Conservation (phyloP, 2,329 filamentous ascomycete species). For the Colletotrichum magnum region DNA sequence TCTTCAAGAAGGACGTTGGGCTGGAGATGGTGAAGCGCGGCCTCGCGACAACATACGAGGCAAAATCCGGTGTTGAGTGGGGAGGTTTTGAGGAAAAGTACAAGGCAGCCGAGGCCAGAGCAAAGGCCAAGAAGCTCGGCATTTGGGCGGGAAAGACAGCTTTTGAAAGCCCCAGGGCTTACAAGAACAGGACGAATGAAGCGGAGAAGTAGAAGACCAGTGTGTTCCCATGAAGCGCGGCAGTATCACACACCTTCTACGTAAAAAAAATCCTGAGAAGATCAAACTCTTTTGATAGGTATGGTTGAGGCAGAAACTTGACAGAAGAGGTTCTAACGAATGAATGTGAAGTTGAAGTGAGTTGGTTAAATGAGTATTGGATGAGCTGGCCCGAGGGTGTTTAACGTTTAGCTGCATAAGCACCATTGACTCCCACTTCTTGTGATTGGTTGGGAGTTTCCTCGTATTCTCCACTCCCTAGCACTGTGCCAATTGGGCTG, state of each 20-base stretch:
- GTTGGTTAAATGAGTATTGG: conserved; percentile 8
- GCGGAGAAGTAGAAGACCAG: conserved; percentile 38
- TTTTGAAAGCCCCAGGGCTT: conserved; percentile 89
- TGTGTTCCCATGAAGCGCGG: conserved; percentile 23
- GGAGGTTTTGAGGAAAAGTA: conserved; percentile 78
- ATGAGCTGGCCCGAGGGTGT: not conserved
- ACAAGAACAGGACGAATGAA: conserved; percentile 74
- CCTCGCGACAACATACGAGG: conserved; percentile 93
- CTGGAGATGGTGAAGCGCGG: conserved; percentile 90
- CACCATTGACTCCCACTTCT: too few relatives aligned
- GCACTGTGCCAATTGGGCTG: conserved; percentile 18
- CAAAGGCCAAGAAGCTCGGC: conserved; percentile 75
- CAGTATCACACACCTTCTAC: not conserved
- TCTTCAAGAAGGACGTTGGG: conserved; percentile 85
- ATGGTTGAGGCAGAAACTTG: not conserved
- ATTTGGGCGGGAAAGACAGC: conserved; percentile 80
- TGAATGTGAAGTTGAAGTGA: not conserved
- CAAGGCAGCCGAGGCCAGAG: conserved; percentile 74
- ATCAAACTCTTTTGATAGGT: not conserved
- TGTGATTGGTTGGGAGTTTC: conserved; percentile 24
- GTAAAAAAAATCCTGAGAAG: too few relatives aligned
- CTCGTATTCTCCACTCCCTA: not conserved
- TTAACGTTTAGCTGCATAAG: not conserved
- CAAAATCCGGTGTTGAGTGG: conserved; percentile 90
- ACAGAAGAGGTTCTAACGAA: not conserved